Evolutionary conservation across 140 eudicot genomes (phyloP).

Genomic region (Erigeron philadelphicus): DNA sequence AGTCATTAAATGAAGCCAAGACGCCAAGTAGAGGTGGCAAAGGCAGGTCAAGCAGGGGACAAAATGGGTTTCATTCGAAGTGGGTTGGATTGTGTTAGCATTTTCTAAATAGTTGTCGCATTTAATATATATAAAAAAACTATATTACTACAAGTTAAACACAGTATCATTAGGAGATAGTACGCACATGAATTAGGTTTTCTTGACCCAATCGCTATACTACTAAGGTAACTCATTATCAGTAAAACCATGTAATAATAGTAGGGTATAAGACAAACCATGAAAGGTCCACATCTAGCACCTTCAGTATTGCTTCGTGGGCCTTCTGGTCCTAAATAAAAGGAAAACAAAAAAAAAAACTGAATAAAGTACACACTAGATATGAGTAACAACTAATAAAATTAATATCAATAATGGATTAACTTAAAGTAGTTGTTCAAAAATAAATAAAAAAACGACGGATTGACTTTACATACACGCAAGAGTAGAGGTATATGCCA

Average conservation of each 20-base stretch:
- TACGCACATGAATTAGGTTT: background rate
- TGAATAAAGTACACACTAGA: background rate
- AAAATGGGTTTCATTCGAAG: background rate
- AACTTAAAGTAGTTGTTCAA: too few species aligned
- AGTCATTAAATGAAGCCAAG: background rate
- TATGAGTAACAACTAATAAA: background rate
- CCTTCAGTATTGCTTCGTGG: conserved; percentile 90
- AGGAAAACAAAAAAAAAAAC: background rate
- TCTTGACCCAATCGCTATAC: background rate
- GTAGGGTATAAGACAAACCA: conserved; percentile 44
- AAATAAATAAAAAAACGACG: background rate
- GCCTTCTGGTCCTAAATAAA: conserved; percentile 81
- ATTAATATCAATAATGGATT: background rate
- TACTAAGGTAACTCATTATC: background rate
- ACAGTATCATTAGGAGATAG: background rate
- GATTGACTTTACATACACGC: conserved; percentile 43
- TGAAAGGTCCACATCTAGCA: conserved; percentile 61
- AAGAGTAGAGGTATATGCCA: conserved; percentile 95
- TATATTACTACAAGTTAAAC: background rate
- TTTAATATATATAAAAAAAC: background rate
- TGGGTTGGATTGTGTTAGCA: background rate
- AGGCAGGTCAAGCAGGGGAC: background rate
- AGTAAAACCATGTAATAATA: background rate
- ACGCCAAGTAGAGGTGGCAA: background rate
- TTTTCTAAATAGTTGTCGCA: background rate